Percentiles rank a stretch among this genome's conserved stretches.
These are phyloP conservation scores for Helotiales sp. DNA, from an alignment of 2,329 filamentous ascomycete genomes.

Conservation along the genomic window DNA sequence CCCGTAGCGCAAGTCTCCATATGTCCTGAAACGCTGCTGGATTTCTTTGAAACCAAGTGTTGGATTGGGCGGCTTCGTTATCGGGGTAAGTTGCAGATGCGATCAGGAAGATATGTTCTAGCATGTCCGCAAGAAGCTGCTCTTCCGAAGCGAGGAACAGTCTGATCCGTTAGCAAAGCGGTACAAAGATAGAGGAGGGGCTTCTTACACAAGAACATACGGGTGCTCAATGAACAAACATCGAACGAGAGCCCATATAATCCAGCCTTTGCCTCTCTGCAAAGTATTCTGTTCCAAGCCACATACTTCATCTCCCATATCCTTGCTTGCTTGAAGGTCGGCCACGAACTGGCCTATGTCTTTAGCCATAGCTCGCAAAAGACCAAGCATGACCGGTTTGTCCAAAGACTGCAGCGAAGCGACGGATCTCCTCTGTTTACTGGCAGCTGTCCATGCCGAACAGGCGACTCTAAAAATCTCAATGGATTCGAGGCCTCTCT, in stretches of 20 bases:
- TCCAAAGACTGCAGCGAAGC: neutral
- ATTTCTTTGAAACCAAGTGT: slow-evolving; percentile 27
- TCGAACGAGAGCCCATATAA: slow-evolving; percentile 30
- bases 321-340: slow-evolving; percentile 14
- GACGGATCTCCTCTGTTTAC: slow-evolving; percentile 23
- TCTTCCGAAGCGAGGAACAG: slow-evolving; percentile 28
- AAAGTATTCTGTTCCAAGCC: slow-evolving; percentile 20
- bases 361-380: slow-evolving; percentile 26
- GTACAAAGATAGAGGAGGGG: neutral
- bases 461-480: slow-evolving; percentile 38
- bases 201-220: slow-evolving; percentile 36
- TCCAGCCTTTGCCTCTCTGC: slow-evolving; percentile 31
- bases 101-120: slow-evolving; percentile 39
- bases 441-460: slow-evolving; percentile 34
- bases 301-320: slow-evolving; percentile 17
- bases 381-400: slow-evolving; percentile 26
- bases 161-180: slow-evolving; percentile 28
- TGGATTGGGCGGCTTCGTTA: neutral
- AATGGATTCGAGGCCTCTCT: slow-evolving; percentile 29
- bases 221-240: slow-evolving; percentile 40
- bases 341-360: slow-evolving; percentile 22
- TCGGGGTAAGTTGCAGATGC: slow-evolving; percentile 30
- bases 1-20: slow-evolving; percentile 35
- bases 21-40: slow-evolving; percentile 30
- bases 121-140: slow-evolving; percentile 25